Percentiles rank a stretch among this genome's conserved stretches.
Conservation (phyloP, 2,329 filamentous ascomycete species). For the Neopestalotiopsis clavispora region DNA sequence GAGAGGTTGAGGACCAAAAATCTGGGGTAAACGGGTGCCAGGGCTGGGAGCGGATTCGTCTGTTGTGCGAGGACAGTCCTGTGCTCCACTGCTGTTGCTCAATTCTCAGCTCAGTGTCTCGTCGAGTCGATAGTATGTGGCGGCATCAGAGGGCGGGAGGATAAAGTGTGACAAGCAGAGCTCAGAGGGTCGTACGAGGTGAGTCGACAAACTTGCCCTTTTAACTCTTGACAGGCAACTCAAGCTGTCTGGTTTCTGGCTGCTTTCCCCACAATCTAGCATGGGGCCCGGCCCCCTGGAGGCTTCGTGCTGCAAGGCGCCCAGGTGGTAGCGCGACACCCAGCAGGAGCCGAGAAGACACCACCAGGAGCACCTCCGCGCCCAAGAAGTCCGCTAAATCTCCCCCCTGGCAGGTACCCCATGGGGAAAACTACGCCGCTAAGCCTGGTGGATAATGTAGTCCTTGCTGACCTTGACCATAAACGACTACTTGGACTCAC, state of each 20-base stretch:
- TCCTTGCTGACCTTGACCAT: neutral
- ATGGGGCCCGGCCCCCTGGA: neutral
- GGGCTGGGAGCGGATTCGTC: neutral
- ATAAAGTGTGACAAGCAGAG: neutral
- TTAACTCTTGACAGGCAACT: slow-evolving; percentile 9
- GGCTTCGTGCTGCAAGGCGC: neutral
- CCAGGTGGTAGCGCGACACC: neutral
- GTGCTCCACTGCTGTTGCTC: neutral
- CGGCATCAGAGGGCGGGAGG: neutral
- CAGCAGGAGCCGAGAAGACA: too few species aligned
- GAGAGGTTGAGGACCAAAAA: neutral
- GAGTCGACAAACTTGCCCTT: slow-evolving; percentile 4
- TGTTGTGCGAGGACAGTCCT: neutral
- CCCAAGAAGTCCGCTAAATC: neutral
- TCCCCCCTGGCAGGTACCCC: neutral
- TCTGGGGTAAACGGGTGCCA: neutral
- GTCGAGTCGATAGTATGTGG: neutral
- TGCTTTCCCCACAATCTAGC: neutral
- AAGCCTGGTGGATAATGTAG: neutral
- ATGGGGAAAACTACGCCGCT: neutral
- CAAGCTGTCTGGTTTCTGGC: neutral
- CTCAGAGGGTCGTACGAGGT: neutral
- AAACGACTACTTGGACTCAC: neutral
- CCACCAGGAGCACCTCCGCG: too few species aligned
- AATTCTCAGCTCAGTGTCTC: neutral